Conservation (phyloP, 257 asterid genomes). For the Solanum verrucosum region DNA sequence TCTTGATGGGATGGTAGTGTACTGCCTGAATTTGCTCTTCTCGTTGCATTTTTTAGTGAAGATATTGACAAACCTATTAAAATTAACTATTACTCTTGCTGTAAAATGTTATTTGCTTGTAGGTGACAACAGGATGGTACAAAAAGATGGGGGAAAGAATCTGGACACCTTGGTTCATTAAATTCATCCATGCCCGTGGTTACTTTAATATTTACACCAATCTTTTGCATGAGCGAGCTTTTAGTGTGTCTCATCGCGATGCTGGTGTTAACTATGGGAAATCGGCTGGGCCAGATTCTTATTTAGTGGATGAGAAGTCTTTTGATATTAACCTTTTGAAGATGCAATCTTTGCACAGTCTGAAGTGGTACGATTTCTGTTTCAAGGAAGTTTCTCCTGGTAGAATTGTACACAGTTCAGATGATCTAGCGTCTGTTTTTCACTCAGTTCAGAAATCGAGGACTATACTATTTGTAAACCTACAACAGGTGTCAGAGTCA, state of each 20-base stretch:
- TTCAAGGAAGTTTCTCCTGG: constrained; percentile 47
- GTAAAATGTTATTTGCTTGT: constrained; percentile 3
- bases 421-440: constrained; percentile 43
- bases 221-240: constrained; percentile 66
- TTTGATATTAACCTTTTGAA: constrained; percentile 35
- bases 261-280: constrained; percentile 91
- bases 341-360: constrained; percentile 44
- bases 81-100: background rate
- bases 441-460: constrained; percentile 44
- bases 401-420: constrained; percentile 40
- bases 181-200: constrained; percentile 74
- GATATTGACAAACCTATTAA: background rate
- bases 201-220: constrained; percentile 81
- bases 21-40: background rate
- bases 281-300: constrained; percentile 84
- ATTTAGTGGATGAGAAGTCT: constrained; percentile 51
- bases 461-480: constrained; percentile 44
- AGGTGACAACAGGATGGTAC: constrained; percentile 98
- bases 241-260: constrained; percentile 83
- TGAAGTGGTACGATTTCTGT: constrained; percentile 89
- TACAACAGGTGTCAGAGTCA: constrained; percentile 43
- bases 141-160: constrained; percentile 87
- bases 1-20: constrained; percentile 83
- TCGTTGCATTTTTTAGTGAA: background rate
- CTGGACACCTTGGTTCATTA: constrained; percentile 99